Evolutionary conservation across 108 stramenopile species (phyloP).

Genomic region (Cyclotella sp.): DNA sequence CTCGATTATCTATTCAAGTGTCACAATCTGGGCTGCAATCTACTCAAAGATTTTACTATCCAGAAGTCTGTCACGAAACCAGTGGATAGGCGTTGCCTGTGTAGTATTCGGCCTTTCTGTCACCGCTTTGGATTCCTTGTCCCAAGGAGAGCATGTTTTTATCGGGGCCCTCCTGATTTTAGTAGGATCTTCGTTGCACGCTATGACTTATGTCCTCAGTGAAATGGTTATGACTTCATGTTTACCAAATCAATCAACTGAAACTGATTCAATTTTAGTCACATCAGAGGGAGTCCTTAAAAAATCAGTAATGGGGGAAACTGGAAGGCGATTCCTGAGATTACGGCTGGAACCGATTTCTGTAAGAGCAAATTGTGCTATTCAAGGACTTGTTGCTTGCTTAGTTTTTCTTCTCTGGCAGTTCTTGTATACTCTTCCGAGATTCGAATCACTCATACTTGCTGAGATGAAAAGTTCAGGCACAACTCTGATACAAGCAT

Average conservation of each 20-base stretch:
- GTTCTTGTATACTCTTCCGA: slow-evolving; percentile 70
- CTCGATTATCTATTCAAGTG: slow-evolving; percentile 74
- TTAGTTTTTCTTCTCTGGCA: slow-evolving; percentile 67
- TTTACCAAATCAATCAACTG: neutral
- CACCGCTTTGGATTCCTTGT: slow-evolving; percentile 57
- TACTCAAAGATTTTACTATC: slow-evolving; percentile 62
- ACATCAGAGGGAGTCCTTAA: neutral
- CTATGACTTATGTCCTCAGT: slow-evolving; percentile 68
- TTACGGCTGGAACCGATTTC: slow-evolving; percentile 42
- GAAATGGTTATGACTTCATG: slow-evolving; percentile 65
- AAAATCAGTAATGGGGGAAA: neutral
- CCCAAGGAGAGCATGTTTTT: slow-evolving; percentile 56
- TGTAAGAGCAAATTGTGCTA: slow-evolving; percentile 71
- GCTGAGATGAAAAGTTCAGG: slow-evolving; percentile 62
- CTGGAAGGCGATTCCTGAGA: neutral
- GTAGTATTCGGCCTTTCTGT: slow-evolving; percentile 73
- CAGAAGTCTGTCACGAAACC: slow-evolving; percentile 47
- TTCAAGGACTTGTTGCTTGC: slow-evolving; percentile 66
- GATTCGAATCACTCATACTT: slow-evolving; percentile 50
- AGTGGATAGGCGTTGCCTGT: slow-evolving; percentile 64
- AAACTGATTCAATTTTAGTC: neutral
- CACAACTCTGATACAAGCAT: slow-evolving; percentile 45
- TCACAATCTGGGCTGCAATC: slow-evolving; percentile 83
- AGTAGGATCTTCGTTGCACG: slow-evolving; percentile 70
- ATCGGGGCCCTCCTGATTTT: slow-evolving; percentile 60